Conservation (phyloP, 2,329 filamentous ascomycete genomes). For the Phyllosticta ampelicida region DNA sequence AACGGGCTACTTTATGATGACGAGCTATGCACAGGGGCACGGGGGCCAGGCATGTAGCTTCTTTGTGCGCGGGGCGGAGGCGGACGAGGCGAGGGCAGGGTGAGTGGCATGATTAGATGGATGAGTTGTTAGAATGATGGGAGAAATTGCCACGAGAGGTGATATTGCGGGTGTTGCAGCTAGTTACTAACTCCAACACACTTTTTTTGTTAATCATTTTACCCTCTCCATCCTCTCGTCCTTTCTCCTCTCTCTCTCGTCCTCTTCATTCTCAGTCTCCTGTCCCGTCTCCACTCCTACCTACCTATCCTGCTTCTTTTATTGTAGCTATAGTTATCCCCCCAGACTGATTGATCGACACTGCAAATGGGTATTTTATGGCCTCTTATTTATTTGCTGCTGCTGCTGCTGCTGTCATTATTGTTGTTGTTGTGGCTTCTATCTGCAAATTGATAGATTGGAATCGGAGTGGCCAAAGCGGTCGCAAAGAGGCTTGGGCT, state of each 20-base stretch:
- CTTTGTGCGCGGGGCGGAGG: background rate
- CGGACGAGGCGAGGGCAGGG: background rate
- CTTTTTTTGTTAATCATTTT: background rate
- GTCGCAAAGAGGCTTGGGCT: background rate
- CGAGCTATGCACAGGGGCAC: background rate
- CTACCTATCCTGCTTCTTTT: background rate
- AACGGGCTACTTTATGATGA: background rate
- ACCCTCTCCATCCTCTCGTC: background rate
- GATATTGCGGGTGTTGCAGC: background rate
- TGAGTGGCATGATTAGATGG: background rate
- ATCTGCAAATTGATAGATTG: background rate
- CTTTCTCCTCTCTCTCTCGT: background rate
- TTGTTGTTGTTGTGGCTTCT: background rate
- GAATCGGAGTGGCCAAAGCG: background rate
- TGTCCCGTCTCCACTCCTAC: background rate
- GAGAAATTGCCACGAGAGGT: background rate
- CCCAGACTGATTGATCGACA: background rate
- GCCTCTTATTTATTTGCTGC: background rate
- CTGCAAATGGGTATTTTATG: background rate
- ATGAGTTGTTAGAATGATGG: background rate
- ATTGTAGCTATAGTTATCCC: background rate
- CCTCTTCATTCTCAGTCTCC: too few species aligned
- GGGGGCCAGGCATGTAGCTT: background rate
- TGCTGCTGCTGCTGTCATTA: background rate
- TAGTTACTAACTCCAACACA: background rate